phyloP scores from a whole-genome alignment of 805 yeast genomes.

The Teunomyces stri region DNA sequence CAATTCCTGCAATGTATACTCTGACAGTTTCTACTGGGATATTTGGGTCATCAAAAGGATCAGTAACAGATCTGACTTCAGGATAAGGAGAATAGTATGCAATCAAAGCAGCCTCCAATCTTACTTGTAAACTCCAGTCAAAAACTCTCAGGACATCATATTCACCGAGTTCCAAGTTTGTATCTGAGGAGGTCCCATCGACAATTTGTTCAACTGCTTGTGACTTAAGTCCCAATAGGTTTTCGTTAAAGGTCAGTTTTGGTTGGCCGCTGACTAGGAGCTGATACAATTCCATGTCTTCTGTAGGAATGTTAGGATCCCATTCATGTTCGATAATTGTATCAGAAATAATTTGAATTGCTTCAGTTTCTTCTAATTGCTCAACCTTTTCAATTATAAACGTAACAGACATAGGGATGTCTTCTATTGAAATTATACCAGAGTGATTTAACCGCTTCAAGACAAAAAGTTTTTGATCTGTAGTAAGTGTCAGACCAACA shows the following conservation, averaged over 20 bases:
- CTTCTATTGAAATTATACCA: constrained; percentile 23
- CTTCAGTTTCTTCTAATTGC: constrained; percentile 33
- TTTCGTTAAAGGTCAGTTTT: neutral
- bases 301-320: constrained; percentile 33
- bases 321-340: constrained; percentile 38
- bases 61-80: constrained; percentile 38
- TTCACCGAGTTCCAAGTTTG: too few relatives aligned
- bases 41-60: constrained; percentile 35
- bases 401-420: constrained; percentile 28
- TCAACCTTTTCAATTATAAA: constrained; percentile 43
- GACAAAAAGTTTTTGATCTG: constrained; percentile 24
- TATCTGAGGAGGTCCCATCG: constrained; percentile 17
- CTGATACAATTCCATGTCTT: constrained; percentile 26
- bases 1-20: constrained; percentile 50
- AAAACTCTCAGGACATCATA: constrained; percentile 2
- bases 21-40: constrained; percentile 41
- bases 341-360: constrained; percentile 36
- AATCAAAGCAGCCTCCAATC: constrained; percentile 38
- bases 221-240: neutral
- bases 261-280: constrained; percentile 11
- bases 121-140: constrained; percentile 36
- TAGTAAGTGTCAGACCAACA: constrained; percentile 23
- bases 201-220: neutral
- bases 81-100: constrained; percentile 42
- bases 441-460: constrained; percentile 26